A percentile compares a stretch with the other conserved stretches of the same genome.
Conservation (phyloP, 441 rosid genomes). For the Gossypium schwendimanii region DNA sequence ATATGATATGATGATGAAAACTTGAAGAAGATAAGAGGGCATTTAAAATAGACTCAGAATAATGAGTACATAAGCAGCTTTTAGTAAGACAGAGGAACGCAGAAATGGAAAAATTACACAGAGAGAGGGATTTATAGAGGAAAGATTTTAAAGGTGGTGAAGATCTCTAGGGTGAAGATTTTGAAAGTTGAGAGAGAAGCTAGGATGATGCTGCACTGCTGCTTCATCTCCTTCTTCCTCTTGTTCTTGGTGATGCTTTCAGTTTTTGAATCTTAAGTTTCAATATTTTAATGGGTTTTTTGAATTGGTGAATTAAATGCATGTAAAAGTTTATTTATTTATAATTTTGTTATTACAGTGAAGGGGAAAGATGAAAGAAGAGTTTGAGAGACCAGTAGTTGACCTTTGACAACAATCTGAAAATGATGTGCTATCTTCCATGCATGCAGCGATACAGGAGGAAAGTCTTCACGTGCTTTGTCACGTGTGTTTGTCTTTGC, state of each 20-base stretch:
- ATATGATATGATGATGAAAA: not conserved
- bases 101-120: not conserved
- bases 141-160: constrained; percentile 7
- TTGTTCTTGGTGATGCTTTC: not conserved
- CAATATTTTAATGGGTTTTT: constrained; percentile 22
- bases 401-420: constrained; percentile 32
- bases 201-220: not conserved
- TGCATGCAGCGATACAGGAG: not conserved
- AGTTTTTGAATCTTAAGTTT: constrained; percentile 30
- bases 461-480: constrained; percentile 19
- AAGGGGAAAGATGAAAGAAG: no score
- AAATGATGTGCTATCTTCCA: constrained; percentile 11
- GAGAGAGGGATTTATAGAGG: not conserved
- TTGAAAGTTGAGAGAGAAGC: constrained; percentile 13
- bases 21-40: not conserved
- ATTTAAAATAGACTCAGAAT: not conserved
- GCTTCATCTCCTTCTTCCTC: not conserved
- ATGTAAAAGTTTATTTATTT: not conserved
- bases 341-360: not conserved
- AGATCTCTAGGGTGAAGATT: constrained; percentile 21
- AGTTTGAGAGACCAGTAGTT: constrained; percentile 31
- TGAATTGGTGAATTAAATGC: constrained; percentile 10
- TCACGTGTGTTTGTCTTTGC: constrained; percentile 34
- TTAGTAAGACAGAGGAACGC: not conserved
- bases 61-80: not conserved